phyloP scores from a whole-genome alignment of 2,329 filamentous ascomycete species.

The Pseudogymnoascus sp. region DNA sequence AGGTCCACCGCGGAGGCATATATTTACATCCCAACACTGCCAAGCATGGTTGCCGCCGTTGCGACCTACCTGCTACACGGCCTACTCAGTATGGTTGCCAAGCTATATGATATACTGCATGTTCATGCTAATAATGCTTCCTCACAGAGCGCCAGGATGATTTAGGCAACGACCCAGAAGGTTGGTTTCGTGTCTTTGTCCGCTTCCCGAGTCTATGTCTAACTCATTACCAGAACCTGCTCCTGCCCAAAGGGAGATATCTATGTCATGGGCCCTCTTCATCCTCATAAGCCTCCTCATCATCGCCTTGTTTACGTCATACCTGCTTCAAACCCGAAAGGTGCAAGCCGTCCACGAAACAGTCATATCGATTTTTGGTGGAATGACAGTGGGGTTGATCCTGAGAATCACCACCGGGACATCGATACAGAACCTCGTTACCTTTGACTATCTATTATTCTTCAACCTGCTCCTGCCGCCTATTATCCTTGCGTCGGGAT shows the following conservation, averaged over 20 bases:
- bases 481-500: slow-evolving; percentile 94
- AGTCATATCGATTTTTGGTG: slow-evolving; percentile 94
- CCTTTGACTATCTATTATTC: slow-evolving; percentile 98
- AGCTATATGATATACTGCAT: not conserved
- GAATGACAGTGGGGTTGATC: slow-evolving; percentile 93
- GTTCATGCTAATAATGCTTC: slow-evolving; percentile 17
- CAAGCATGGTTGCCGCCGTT: slow-evolving; percentile 9
- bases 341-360: slow-evolving; percentile 98
- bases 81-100: not conserved
- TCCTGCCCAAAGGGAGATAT: slow-evolving; percentile 85
- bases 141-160: slow-evolving; percentile 24
- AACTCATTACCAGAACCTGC: slow-evolving; percentile 50
- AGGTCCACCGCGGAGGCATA: not conserved
- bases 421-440: slow-evolving; percentile 82
- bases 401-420: slow-evolving; percentile 74
- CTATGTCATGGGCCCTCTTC: slow-evolving; percentile 93
- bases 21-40: slow-evolving; percentile 5
- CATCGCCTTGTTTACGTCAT: slow-evolving; percentile 90
- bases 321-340: slow-evolving; percentile 91
- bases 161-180: slow-evolving; percentile 22
- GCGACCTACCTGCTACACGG: not conserved
- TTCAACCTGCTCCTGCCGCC: slow-evolving; percentile 98
- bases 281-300: slow-evolving; percentile 94
- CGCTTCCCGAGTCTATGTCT: slow-evolving; percentile 14
- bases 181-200: slow-evolving; percentile 15